Percentiles rank a stretch among this genome's conserved stretches.
Evolutionary conservation across 1,284 basidiomycete species (phyloP).

Genomic region (Pterulicium gracile): DNA sequence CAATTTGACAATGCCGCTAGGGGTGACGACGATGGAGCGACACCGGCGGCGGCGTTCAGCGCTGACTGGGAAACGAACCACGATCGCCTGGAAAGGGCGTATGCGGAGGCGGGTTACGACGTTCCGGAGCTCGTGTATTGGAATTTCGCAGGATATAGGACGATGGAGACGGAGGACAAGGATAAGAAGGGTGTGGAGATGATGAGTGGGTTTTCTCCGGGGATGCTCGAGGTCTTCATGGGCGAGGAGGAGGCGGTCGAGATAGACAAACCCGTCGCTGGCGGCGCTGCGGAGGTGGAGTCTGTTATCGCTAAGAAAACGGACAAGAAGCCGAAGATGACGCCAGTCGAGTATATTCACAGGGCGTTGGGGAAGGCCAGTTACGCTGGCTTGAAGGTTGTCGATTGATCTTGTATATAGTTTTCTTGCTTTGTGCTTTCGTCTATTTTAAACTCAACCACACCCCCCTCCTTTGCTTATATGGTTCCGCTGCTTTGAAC

Average conservation of each 20-base stretch:
- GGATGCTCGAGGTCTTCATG: conserved; percentile 65
- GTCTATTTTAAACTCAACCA: too few species aligned
- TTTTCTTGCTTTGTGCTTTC: too few species aligned
- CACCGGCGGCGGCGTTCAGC: background rate
- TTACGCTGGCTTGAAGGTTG: conserved; percentile 36
- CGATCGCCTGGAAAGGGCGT: conserved; percentile 38
- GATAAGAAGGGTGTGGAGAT: conserved; percentile 49
- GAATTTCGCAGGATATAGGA: conserved; percentile 28
- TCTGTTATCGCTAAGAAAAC: conserved; percentile 16
- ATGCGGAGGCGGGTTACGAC: conserved; percentile 48
- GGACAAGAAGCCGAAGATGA: conserved; percentile 25
- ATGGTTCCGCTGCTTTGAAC: too few species aligned
- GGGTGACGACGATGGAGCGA: conserved; percentile 5
- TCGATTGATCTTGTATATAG: conserved; percentile 36
- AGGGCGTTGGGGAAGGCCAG: conserved; percentile 38
- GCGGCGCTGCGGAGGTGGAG: conserved; percentile 22
- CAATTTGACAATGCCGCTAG: too few species aligned
- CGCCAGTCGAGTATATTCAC: conserved; percentile 41
- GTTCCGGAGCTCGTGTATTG: conserved; percentile 60
- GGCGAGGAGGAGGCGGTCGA: conserved; percentile 30
- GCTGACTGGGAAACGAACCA: conserved; percentile 49
- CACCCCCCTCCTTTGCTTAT: too few species aligned
- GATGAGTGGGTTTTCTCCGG: conserved; percentile 56
- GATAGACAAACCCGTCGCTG: conserved; percentile 22
- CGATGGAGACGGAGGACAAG: conserved; percentile 37